Conservation (phyloP, 1,284 basidiomycete genomes). For the Chalciporus piperatoides region DNA sequence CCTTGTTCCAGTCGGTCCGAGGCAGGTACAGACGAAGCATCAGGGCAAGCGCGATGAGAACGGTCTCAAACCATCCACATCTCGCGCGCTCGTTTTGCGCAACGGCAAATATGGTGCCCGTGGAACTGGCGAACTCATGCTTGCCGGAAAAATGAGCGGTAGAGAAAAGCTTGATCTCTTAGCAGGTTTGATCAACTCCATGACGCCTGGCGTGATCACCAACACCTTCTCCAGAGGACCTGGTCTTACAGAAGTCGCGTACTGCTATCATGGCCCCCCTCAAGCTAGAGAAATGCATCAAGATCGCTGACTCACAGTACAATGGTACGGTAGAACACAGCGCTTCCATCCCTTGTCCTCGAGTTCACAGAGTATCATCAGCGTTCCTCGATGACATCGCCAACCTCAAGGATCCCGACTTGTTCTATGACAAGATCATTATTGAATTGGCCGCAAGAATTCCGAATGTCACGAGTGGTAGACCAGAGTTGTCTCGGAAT, state of each 20-base stretch:
- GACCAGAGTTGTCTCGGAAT: conserved; percentile 38
- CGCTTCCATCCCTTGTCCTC: background rate
- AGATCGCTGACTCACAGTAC: conserved; percentile 66
- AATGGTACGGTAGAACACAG: conserved; percentile 44
- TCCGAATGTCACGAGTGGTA: conserved; percentile 29
- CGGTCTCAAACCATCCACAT: conserved; percentile 58
- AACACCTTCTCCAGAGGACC: conserved; percentile 51
- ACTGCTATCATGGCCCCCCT: conserved; percentile 61
- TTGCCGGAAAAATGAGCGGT: conserved; percentile 57
- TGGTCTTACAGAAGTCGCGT: conserved; percentile 48
- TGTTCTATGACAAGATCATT: conserved; percentile 53
- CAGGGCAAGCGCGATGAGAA: conserved; percentile 44
- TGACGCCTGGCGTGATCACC: background rate
- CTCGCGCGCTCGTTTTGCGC: conserved; percentile 65
- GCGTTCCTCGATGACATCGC: conserved; percentile 65
- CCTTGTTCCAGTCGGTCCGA: conserved; percentile 52
- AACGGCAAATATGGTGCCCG: conserved; percentile 69
- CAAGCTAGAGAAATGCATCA: conserved; percentile 56
- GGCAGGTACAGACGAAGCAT: conserved; percentile 43
- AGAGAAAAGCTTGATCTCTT: conserved; percentile 75
- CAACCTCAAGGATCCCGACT: conserved; percentile 56
- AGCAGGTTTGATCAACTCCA: conserved; percentile 47
- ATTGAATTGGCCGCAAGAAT: conserved; percentile 52
- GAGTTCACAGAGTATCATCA: conserved; percentile 28
- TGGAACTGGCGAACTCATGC: conserved; percentile 63